phyloP scores from a whole-genome alignment of 148 eudicot genomes.

The Heliamphora exappendiculata region DNA sequence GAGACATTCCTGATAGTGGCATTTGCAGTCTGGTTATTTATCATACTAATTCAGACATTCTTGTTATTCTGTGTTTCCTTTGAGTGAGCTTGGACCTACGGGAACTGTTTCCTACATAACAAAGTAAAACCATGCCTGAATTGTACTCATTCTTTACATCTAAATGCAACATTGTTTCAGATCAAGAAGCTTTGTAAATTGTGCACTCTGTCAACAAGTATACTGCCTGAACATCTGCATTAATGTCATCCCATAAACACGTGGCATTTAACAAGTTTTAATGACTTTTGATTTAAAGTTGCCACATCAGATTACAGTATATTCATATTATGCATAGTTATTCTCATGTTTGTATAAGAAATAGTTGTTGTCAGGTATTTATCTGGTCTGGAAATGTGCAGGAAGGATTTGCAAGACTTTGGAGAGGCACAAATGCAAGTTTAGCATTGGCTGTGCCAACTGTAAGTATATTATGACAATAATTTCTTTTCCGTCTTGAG shows the following conservation, averaged over 20 bases:
- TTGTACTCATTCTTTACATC: neutral
- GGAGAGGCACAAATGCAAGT: conserved; percentile 98
- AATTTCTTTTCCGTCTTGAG: neutral
- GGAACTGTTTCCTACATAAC: neutral
- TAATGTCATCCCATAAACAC: neutral
- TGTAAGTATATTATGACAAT: conserved; percentile 36
- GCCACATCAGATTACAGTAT: neutral
- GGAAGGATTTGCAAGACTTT: conserved; percentile 78
- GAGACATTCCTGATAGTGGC: neutral
- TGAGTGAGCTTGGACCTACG: neutral
- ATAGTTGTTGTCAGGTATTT: conserved; percentile 15
- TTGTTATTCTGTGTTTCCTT: neutral
- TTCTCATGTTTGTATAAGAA: neutral
- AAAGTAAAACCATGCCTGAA: neutral
- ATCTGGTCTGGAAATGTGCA: conserved; percentile 38
- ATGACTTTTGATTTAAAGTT: neutral
- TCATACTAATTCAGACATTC: neutral
- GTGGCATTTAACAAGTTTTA: neutral
- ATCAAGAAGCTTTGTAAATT: neutral
- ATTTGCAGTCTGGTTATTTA: neutral
- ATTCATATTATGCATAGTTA: neutral
- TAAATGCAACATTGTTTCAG: neutral
- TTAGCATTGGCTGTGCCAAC: conserved; percentile 81
- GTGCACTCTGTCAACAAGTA: neutral
- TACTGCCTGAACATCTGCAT: neutral